phyloP scores from a whole-genome alignment of 2,329 filamentous ascomycete species.

The Colletotrichum sp. region DNA sequence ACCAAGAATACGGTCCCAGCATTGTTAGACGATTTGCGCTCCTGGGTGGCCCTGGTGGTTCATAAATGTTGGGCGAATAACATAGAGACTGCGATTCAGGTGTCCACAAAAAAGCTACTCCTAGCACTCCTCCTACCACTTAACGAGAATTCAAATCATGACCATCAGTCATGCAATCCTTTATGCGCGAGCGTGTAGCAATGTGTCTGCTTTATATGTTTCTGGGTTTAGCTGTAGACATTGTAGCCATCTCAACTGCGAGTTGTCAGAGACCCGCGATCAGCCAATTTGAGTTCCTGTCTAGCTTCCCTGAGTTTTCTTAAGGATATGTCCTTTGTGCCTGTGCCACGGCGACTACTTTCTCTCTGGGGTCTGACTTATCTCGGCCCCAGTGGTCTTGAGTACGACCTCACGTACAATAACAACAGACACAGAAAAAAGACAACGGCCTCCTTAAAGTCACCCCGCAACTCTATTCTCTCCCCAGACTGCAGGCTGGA shows the following conservation, averaged over 20 bases:
- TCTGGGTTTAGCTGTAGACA: background rate
- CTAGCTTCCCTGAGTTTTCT: background rate
- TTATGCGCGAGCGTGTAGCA: background rate
- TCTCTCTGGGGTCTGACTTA: background rate
- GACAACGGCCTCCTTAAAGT: background rate
- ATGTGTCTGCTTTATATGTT: background rate
- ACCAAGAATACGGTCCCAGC: slow-evolving; percentile 94
- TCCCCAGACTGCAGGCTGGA: background rate
- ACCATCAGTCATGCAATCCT: background rate
- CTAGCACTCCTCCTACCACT: background rate
- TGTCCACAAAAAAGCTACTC: background rate
- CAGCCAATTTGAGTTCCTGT: background rate
- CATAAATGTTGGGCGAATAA: slow-evolving; percentile 45
- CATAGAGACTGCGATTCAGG: slow-evolving; percentile 1
- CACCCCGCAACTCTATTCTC: background rate
- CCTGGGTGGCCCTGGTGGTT: slow-evolving; percentile 87
- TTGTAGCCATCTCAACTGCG: background rate
- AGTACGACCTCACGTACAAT: background rate
- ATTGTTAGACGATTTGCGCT: slow-evolving; percentile 95
- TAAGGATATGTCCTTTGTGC: background rate
- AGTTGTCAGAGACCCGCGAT: background rate
- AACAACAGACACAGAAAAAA: background rate
- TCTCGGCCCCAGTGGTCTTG: background rate
- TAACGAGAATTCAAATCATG: slow-evolving; percentile 19
- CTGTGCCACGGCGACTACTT: background rate